Percentiles rank a stretch among this genome's conserved stretches.
Conservation (phyloP, 2,329 filamentous ascomycete genomes). For the Zopfia rhizophila region DNA sequence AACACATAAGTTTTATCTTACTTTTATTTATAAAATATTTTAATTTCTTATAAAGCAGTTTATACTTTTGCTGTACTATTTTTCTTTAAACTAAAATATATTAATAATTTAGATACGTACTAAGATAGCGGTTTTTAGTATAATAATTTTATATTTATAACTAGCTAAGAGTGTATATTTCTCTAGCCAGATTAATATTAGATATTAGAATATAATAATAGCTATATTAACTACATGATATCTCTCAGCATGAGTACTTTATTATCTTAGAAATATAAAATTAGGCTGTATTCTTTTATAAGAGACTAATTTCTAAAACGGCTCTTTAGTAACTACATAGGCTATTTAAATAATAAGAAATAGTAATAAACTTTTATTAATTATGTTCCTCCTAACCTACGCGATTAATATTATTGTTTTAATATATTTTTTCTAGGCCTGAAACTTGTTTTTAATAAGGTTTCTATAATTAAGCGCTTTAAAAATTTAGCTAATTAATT, state of each 20-base stretch:
- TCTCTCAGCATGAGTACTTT: slow-evolving; percentile 37
- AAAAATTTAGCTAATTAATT: slow-evolving; percentile 16
- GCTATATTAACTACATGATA: slow-evolving; percentile 32
- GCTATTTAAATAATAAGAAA: slow-evolving; percentile 32
- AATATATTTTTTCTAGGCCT: slow-evolving; percentile 28
- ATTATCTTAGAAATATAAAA: slow-evolving; percentile 9
- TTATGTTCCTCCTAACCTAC: slow-evolving; percentile 17
- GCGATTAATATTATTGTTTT: slow-evolving; percentile 30
- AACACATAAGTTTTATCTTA: slow-evolving; percentile 32
- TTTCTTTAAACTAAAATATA: slow-evolving; percentile 36
- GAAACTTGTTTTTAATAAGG: slow-evolving; percentile 31
- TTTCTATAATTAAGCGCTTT: slow-evolving; percentile 21
- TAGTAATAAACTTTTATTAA: slow-evolving; percentile 30
- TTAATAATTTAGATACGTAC: slow-evolving; percentile 34
- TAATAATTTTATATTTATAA: slow-evolving; percentile 37
- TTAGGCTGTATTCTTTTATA: slow-evolving; percentile 31
- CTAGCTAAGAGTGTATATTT: slow-evolving; percentile 29
- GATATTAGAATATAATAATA: slow-evolving; percentile 9
- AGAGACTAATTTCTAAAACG: slow-evolving; percentile 30
- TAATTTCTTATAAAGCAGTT: slow-evolving; percentile 29
- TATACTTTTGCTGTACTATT: slow-evolving; percentile 41
- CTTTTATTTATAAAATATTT: no score
- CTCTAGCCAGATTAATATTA: slow-evolving; percentile 33
- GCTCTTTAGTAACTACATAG: slow-evolving; percentile 29
- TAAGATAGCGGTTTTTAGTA: slow-evolving; percentile 41